phyloP scores from a whole-genome alignment of 768 basidiomycete genomes.

The Mycena latifolia region DNA sequence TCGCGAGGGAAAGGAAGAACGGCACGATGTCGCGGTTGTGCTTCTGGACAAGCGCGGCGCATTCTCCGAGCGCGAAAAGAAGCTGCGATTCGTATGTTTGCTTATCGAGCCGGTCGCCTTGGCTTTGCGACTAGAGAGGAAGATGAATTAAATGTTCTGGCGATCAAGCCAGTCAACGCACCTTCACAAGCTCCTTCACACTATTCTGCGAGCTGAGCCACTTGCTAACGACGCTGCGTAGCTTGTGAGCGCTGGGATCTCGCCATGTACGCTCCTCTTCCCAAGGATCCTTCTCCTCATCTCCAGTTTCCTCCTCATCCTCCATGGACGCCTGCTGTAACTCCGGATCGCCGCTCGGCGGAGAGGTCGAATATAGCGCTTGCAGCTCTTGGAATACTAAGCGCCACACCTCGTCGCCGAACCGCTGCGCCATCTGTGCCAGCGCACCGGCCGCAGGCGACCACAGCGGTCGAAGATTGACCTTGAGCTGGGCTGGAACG shows the following conservation, averaged over 20 bases:
- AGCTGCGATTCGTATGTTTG: slow-evolving; percentile 87
- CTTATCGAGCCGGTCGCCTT: slow-evolving; percentile 74
- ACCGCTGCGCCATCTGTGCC: slow-evolving; percentile 62
- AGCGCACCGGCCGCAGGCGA: slow-evolving; percentile 81
- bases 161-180: slow-evolving; percentile 42
- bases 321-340: slow-evolving; percentile 11
- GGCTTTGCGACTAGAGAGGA: slow-evolving; percentile 44
- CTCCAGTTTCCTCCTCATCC: slow-evolving; percentile 31
- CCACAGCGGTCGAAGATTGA: slow-evolving; percentile 94
- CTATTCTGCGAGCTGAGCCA: slow-evolving; percentile 58
- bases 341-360: slow-evolving; percentile 27
- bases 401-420: slow-evolving; percentile 80
- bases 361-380: slow-evolving; percentile 39
- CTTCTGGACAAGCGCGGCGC: slow-evolving; percentile 81
- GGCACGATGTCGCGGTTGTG: slow-evolving; percentile 92
- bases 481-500: slow-evolving; percentile 85
- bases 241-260: slow-evolving; percentile 77
- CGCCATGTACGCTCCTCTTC: slow-evolving; percentile 86
- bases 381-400: slow-evolving; percentile 75
- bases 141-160: background rate
- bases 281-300: slow-evolving; percentile 55
- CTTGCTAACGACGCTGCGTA: slow-evolving; percentile 59
- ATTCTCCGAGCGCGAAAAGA: slow-evolving; percentile 75
- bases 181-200: slow-evolving; percentile 48
- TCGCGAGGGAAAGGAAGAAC: slow-evolving; percentile 72